These are phyloP conservation scores for Hypsizygus ulmarius DNA, from an alignment of 1,284 basidiomycete species.

Conservation along the genomic window DNA sequence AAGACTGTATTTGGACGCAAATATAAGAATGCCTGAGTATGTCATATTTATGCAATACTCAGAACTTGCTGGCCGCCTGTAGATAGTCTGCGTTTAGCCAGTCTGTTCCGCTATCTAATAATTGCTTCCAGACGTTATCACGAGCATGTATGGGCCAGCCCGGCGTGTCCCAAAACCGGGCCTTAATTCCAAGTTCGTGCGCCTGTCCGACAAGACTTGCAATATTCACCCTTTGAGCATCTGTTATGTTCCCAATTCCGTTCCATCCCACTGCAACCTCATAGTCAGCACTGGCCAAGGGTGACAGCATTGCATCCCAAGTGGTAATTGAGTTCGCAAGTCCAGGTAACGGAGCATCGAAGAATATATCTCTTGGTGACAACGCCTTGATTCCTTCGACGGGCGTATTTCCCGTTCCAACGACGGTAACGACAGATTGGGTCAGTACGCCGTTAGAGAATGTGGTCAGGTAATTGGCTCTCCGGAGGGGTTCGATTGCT, in stretches of 20 bases:
- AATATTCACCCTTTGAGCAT: conserved; percentile 33
- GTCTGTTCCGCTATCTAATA: conserved; percentile 44
- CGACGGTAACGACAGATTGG: conserved; percentile 39
- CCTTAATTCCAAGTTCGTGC: conserved; percentile 42
- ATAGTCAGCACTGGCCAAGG: conserved; percentile 52
- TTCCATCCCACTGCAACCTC: conserved; percentile 45
- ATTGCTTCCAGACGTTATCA: conserved; percentile 40
- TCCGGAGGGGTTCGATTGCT: conserved; percentile 47
- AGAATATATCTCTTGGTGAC: conserved; percentile 49
- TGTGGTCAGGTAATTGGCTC: conserved; percentile 46
- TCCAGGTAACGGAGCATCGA: conserved; percentile 48
- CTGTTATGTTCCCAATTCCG: conserved; percentile 43
- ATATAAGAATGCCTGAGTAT: conserved; percentile 25
- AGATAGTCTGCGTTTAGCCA: conserved; percentile 58
- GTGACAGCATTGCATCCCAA: conserved; percentile 43
- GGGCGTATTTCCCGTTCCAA: conserved; percentile 59
- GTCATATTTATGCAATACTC: conserved; percentile 9
- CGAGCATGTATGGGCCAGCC: conserved; percentile 47
- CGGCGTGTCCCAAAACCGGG: conserved; percentile 55
- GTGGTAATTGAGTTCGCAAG: conserved; percentile 38
- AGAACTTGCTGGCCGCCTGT: conserved; percentile 43
- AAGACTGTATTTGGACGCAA: conserved; percentile 32
- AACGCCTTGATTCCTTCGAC: conserved; percentile 44
- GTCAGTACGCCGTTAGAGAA: conserved; percentile 40
- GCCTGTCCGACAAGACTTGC: conserved; percentile 42